phyloP scores from a whole-genome alignment of 257 asterid genomes.

The Salvia hispanica region DNA sequence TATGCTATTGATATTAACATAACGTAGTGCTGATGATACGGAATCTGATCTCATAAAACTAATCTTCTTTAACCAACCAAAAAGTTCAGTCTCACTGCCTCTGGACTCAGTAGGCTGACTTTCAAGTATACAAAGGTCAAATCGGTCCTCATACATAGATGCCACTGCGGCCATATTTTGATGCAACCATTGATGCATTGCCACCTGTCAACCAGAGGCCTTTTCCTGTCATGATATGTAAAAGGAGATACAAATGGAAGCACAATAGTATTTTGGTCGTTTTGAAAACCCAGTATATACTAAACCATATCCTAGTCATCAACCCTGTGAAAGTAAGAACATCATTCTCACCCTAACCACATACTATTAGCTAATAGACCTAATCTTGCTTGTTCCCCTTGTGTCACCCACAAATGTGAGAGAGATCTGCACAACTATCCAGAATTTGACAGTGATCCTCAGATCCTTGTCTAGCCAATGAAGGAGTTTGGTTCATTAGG shows the following conservation, averaged over 20 bases:
- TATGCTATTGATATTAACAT: conserved; percentile 54
- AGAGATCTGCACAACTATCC: background rate
- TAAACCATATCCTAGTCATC: conserved; percentile 10
- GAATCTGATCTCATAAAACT: conserved; percentile 46
- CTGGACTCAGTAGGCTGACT: conserved; percentile 45
- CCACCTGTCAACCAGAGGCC: conserved; percentile 61
- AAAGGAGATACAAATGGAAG: conserved; percentile 8
- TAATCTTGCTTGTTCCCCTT: background rate
- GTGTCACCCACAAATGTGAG: background rate
- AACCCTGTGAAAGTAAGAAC: conserved; percentile 3
- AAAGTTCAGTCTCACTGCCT: conserved; percentile 41
- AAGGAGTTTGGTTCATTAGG: background rate
- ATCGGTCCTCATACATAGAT: conserved; percentile 92
- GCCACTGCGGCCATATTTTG: conserved; percentile 91
- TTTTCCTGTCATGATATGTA: conserved; percentile 20
- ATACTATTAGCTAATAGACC: background rate
- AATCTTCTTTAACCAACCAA: conserved; percentile 79
- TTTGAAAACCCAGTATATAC: background rate
- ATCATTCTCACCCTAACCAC: conserved; percentile 17
- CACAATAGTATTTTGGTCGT: background rate
- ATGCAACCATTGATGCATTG: conserved; percentile 83
- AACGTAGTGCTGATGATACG: conserved; percentile 41
- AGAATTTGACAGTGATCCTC: background rate
- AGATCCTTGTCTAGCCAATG: background rate
- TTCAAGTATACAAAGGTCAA: conserved; percentile 72